phyloP scores from a whole-genome alignment of 176 grass and related monocot genomes.

The Hordeum vulgare region DNA sequence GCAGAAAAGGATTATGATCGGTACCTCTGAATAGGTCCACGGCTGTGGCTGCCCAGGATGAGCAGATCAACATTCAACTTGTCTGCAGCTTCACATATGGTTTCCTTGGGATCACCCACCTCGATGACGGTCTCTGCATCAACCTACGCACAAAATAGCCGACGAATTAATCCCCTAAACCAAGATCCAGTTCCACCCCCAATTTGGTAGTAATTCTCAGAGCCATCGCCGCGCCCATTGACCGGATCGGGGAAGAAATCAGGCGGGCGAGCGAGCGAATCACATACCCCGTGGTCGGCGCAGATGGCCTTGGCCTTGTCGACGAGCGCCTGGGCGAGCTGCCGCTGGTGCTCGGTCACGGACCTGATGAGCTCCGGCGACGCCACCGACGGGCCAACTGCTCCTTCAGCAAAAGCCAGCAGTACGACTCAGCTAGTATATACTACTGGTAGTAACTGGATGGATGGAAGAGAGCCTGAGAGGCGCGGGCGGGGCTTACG shows the following conservation, averaged over 20 bases:
- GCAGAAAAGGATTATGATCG: background rate
- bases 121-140: background rate
- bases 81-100: slow-evolving; percentile 54
- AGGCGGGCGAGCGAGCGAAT: background rate
- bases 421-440: background rate
- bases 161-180: background rate
- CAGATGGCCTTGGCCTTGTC: slow-evolving; percentile 18
- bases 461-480: background rate
- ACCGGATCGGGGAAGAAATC: background rate
- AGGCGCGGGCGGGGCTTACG: background rate
- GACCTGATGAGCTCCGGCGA: slow-evolving; percentile 13
- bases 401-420: background rate
- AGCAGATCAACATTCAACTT: slow-evolving; percentile 54
- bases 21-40: slow-evolving; percentile 31
- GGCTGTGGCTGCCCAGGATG: slow-evolving; percentile 58
- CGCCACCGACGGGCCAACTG: background rate
- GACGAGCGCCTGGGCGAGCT: background rate
- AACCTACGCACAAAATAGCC: background rate
- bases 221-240: background rate
- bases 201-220: background rate
- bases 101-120: slow-evolving; percentile 60
- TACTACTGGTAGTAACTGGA: background rate
- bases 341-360: background rate
- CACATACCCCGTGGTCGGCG: background rate
- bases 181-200: background rate